phyloP scores from a whole-genome alignment of 345 rosid genomes.

The Populus alba region DNA sequence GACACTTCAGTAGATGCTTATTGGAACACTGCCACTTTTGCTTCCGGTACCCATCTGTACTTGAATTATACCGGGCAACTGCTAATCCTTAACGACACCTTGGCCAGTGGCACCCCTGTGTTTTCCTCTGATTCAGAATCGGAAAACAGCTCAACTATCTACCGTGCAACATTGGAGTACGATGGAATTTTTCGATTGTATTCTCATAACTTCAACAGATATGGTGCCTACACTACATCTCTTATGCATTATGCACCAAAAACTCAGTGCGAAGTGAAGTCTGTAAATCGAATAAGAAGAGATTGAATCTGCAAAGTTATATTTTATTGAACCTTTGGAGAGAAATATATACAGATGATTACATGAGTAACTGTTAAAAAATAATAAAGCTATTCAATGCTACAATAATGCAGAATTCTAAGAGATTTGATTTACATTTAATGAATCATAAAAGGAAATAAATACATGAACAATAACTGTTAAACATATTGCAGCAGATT shows the following conservation, averaged over 20 bases:
- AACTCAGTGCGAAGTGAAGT: background rate
- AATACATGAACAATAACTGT: too few relatives aligned
- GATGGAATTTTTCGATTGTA: constrained; percentile 12
- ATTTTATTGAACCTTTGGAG: too few relatives aligned
- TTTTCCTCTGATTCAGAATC: background rate
- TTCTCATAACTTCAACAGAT: background rate
- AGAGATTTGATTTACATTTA: too few relatives aligned
- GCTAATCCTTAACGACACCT: background rate
- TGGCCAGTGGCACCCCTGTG: background rate
- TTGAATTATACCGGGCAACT: background rate
- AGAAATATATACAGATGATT: too few relatives aligned
- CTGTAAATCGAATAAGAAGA: too few relatives aligned
- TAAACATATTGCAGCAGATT: too few relatives aligned
- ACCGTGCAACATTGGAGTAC: constrained; percentile 4
- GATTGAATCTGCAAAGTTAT: too few relatives aligned
- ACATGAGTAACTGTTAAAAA: too few relatives aligned
- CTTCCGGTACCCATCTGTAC: background rate
- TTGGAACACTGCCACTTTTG: background rate
- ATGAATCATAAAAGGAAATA: too few relatives aligned
- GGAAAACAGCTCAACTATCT: background rate
- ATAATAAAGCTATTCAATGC: too few relatives aligned
- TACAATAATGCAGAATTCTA: too few relatives aligned
- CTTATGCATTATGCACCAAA: accelerated
- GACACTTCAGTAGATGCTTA: background rate
- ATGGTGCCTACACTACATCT: background rate